phyloP scores from a whole-genome alignment of 768 basidiomycete species.

The Suillus cothurnatus region DNA sequence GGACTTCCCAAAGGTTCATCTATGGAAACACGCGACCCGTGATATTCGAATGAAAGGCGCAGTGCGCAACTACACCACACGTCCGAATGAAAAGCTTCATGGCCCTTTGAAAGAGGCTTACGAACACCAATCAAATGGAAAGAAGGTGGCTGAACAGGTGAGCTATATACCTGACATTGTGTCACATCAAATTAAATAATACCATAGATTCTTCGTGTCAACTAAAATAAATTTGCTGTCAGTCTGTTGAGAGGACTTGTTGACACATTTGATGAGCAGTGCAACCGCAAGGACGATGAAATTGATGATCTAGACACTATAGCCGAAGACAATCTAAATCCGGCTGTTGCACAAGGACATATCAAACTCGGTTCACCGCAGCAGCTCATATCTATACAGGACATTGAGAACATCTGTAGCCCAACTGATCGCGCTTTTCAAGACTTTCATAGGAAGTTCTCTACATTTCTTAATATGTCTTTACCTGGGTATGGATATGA shows the following conservation, averaged over 20 bases:
- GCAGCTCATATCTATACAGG: neutral
- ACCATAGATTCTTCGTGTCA: neutral
- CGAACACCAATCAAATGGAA: slow-evolving; percentile 34
- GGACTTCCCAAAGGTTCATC: slow-evolving; percentile 32
- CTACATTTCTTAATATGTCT: neutral
- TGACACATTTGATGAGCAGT: neutral
- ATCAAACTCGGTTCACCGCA: slow-evolving; percentile 5
- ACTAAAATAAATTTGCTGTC: neutral
- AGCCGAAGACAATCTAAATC: too few species aligned
- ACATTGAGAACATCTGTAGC: neutral
- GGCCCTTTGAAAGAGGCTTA: slow-evolving; percentile 30
- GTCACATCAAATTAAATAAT: too few species aligned
- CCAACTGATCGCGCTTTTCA: neutral
- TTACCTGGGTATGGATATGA: slow-evolving; percentile 3
- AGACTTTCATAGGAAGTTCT: neutral
- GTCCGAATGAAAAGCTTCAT: slow-evolving; percentile 35
- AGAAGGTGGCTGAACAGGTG: slow-evolving; percentile 37
- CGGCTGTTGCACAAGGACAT: too few species aligned
- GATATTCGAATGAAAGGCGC: slow-evolving; percentile 36
- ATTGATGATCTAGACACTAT: too few species aligned
- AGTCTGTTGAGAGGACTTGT: neutral
- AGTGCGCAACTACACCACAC: slow-evolving; percentile 32
- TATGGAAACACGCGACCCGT: slow-evolving; percentile 30
- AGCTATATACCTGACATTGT: too few species aligned
- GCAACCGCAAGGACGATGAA: too few species aligned